Percentiles rank a stretch among this genome's conserved stretches.
These are phyloP conservation scores for Auriculariales sp. DNA, from an alignment of 768 basidiomycete genomes.

Conservation along the genomic window DNA sequence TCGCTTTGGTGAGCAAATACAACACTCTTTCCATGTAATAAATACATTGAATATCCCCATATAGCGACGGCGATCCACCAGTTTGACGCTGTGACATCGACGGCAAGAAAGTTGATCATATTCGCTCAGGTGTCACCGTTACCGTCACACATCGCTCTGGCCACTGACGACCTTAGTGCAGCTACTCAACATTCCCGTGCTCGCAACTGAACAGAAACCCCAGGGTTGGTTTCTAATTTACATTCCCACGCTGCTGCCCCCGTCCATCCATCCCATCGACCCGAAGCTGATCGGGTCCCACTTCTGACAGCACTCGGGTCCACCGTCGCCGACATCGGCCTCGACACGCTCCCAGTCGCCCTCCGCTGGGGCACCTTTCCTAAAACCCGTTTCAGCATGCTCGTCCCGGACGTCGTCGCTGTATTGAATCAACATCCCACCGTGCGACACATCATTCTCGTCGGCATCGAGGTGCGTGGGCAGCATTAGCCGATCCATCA, in stretches of 20 bases:
- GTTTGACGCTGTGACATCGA: constrained; percentile 55
- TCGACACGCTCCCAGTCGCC: constrained; percentile 30
- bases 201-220: constrained; percentile 78
- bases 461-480: constrained; percentile 71
- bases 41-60: constrained; percentile 13
- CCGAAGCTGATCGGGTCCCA: background rate
- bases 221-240: constrained; percentile 32
- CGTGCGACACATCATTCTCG: constrained; percentile 51
- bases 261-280: background rate
- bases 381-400: constrained; percentile 81
- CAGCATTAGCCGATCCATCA: background rate
- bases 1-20: constrained; percentile 59
- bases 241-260: constrained; percentile 1
- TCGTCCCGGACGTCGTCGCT: constrained; percentile 46
- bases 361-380: constrained; percentile 48
- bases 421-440: constrained; percentile 32
- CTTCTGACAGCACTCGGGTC: constrained; percentile 43
- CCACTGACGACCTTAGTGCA: constrained; percentile 12
- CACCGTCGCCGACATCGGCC: constrained; percentile 42
- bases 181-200: constrained; percentile 52
- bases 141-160: background rate
- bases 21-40: too few relatives aligned
- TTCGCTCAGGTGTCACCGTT: constrained; percentile 41
- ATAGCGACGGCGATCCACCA: constrained; percentile 42
- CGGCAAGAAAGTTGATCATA: constrained; percentile 63